These are phyloP conservation scores for Pythium phragmitis DNA, from an alignment of 352 stramenopile species.

Conservation along the genomic window DNA sequence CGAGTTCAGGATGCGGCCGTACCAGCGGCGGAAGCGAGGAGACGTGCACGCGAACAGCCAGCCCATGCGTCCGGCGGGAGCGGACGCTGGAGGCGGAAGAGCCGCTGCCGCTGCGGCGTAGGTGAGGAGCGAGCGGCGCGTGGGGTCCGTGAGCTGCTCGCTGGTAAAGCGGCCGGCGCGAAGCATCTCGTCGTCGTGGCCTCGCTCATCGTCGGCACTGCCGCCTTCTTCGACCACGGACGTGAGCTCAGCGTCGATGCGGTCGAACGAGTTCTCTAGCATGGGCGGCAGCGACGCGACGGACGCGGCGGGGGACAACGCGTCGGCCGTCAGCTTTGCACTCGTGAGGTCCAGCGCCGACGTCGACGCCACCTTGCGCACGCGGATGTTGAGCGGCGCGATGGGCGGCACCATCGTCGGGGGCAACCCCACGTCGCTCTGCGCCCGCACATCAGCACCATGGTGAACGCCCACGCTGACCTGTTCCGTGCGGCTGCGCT, in stretches of 20 bases:
- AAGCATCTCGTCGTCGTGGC: conserved; percentile 3
- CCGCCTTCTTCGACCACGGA: conserved; percentile 11
- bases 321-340: not conserved
- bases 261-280: not conserved
- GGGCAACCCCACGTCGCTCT: not conserved
- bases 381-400: conserved; percentile 17
- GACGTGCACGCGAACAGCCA: conserved; percentile 4
- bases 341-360: conserved; percentile 7
- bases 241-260: not conserved
- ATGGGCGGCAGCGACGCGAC: not conserved
- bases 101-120: not conserved
- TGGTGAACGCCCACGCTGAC: not conserved
- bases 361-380: conserved; percentile 22
- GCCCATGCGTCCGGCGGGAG: not conserved
- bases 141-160: not conserved
- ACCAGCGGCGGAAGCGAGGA: conserved; percentile 23
- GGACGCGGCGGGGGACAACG: not conserved
- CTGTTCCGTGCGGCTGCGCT: conserved; percentile 20
- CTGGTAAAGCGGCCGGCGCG: not conserved
- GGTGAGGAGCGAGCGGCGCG: not conserved
- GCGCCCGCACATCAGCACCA: not conserved
- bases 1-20: conserved; percentile 49
- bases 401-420: not conserved
- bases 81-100: not conserved
- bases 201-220: not conserved